phyloP scores from a whole-genome alignment of 371 early-diverging fungal species.

The Mortierella sp. region DNA sequence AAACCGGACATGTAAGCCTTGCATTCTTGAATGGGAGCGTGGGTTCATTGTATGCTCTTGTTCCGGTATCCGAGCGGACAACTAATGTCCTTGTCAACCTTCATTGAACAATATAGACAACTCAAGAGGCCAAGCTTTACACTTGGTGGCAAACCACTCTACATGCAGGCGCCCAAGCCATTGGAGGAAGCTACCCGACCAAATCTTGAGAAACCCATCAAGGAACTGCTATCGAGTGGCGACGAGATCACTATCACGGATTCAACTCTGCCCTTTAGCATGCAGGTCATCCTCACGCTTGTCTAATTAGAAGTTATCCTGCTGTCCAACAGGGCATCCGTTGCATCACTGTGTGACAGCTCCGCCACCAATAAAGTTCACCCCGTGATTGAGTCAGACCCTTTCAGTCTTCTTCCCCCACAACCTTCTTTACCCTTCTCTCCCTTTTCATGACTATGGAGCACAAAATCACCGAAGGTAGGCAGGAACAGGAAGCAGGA shows the following conservation, averaged over 20 bases:
- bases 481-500: background rate
- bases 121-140: conserved; percentile 83
- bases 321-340: too few species aligned
- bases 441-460: too few species aligned
- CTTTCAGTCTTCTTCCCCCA: too few species aligned
- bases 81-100: too few species aligned
- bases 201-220: conserved; percentile 72
- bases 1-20: conserved; percentile 79
- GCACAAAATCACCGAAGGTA: conserved; percentile 48
- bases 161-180: conserved; percentile 82
- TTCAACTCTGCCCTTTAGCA: conserved; percentile 71
- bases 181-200: conserved; percentile 77
- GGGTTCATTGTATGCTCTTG: too few species aligned
- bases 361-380: too few species aligned
- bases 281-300: conserved; percentile 56
- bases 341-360: too few species aligned
- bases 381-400: too few species aligned
- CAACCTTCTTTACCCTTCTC: too few species aligned
- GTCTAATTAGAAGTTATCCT: too few species aligned
- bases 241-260: conserved; percentile 82
- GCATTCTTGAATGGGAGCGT: too few species aligned
- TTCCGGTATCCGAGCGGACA: too few species aligned
- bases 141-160: conserved; percentile 67
- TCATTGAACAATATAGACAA: conserved; percentile 59
- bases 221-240: conserved; percentile 73